phyloP scores from a whole-genome alignment of 176 grass and related monocot genomes.

The Areca catechu region DNA sequence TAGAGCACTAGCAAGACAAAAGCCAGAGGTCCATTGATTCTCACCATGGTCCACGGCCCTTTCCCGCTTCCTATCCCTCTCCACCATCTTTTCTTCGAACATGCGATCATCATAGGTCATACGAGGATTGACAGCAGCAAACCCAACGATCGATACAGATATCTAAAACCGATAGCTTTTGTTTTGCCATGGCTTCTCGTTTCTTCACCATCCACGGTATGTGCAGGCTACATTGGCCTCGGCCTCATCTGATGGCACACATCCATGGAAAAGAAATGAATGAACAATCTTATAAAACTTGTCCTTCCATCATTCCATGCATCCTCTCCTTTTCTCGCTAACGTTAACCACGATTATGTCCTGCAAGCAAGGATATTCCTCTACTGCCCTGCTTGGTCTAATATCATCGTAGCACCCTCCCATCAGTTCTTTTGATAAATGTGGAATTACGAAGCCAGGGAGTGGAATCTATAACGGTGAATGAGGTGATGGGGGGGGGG shows the following conservation, averaged over 20 bases:
- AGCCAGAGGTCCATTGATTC: background rate
- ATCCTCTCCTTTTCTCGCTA: too few relatives aligned
- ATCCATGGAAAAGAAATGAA: background rate
- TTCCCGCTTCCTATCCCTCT: background rate
- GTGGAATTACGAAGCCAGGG: too few relatives aligned
- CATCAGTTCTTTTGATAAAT: too few relatives aligned
- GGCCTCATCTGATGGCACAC: background rate
- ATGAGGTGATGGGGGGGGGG: too few relatives aligned
- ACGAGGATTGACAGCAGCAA: background rate
- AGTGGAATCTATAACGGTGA: too few relatives aligned
- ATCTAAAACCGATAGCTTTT: background rate
- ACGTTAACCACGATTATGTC: background rate
- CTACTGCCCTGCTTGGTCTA: background rate
- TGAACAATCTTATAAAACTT: too few relatives aligned
- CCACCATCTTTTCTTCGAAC: background rate
- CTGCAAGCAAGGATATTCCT: background rate
- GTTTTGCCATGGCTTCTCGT: background rate
- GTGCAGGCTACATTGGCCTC: conserved; percentile 1
- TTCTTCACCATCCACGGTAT: background rate
- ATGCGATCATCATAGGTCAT: background rate
- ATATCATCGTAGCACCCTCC: background rate
- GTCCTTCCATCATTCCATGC: too few relatives aligned
- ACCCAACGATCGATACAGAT: background rate
- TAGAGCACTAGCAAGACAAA: conserved; percentile 11
- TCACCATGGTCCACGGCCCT: too few relatives aligned